Percentiles rank a stretch among this genome's conserved stretches.
Evolutionary conservation across 192 early-diverging fungal species (phyloP).

Genomic region (Rhizophlyctis rosea): DNA sequence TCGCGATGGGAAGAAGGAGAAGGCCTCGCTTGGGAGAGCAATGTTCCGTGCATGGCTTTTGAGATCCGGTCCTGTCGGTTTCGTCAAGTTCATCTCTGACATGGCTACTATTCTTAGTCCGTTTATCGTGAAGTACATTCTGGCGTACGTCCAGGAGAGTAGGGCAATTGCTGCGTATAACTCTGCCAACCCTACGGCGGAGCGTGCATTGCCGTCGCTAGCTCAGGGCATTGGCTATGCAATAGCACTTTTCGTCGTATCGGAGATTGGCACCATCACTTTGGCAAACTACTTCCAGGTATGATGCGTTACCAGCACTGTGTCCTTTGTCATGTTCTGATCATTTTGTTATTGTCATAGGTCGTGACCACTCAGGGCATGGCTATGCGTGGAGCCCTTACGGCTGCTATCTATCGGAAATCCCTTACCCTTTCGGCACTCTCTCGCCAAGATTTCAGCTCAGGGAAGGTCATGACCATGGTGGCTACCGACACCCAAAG

Average conservation of each 20-base stretch:
- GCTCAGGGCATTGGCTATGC: constrained; percentile 31
- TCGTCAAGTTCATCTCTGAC: constrained; percentile 38
- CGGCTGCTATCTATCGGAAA: constrained; percentile 58
- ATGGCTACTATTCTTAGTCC: constrained; percentile 38
- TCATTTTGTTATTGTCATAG: no score
- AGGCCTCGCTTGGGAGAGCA: constrained; percentile 20
- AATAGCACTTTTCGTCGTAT: constrained; percentile 25
- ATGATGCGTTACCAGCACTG: no score
- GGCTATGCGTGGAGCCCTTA: constrained; percentile 47
- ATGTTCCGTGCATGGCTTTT: constrained; percentile 26
- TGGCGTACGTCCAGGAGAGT: constrained; percentile 31
- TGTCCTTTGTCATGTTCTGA: no score
- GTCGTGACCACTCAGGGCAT: constrained; percentile 37
- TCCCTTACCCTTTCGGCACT: constrained; percentile 49
- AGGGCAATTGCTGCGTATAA: constrained; percentile 1
- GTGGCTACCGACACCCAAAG: constrained; percentile 59
- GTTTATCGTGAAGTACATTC: constrained; percentile 40
- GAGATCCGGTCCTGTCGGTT: constrained; percentile 15
- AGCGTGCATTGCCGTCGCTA: constrained; percentile 17
- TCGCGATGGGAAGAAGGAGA: background rate
- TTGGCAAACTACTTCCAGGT: constrained; percentile 44
- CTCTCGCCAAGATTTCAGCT: constrained; percentile 55
- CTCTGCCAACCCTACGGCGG: background rate
- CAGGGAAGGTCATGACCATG: constrained; percentile 63
- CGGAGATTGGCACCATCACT: constrained; percentile 23